Evolutionary conservation across 768 basidiomycete genomes (phyloP).

Genomic region (Vararia minispora): DNA sequence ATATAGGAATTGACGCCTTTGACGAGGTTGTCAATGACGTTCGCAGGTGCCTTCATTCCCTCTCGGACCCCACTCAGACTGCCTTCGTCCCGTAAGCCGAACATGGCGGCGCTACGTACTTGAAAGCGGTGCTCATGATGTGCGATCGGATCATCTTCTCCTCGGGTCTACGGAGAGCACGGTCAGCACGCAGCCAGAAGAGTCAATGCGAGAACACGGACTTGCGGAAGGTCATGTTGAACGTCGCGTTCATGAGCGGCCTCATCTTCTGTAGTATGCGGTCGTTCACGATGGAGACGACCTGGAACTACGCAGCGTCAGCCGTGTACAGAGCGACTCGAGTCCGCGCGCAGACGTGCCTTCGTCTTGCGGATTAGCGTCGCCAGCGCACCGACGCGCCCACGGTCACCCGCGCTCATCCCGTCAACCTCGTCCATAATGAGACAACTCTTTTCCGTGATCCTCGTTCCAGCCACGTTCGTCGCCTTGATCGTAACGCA

Average conservation of each 20-base stretch:
- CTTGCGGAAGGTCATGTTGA: constrained; percentile 68
- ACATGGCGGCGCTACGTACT: constrained; percentile 36
- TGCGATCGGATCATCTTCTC: constrained; percentile 71
- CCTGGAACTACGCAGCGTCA: constrained; percentile 56
- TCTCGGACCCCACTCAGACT: constrained; percentile 30
- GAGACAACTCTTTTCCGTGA: constrained; percentile 74
- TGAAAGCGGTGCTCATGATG: constrained; percentile 79
- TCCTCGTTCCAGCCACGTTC: constrained; percentile 57
- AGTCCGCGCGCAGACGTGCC: constrained; percentile 26
- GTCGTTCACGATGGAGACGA: constrained; percentile 97
- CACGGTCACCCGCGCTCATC: constrained; percentile 96
- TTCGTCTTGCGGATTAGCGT: constrained; percentile 88
- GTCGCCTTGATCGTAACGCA: constrained; percentile 28
- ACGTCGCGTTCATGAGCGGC: constrained; percentile 66
- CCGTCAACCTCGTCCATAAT: constrained; percentile 99
- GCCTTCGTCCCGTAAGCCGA: background rate
- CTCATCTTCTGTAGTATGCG: constrained; percentile 80
- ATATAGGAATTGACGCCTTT: constrained; percentile 89
- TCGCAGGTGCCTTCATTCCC: constrained; percentile 83
- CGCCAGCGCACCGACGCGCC: constrained; percentile 90
- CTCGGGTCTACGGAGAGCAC: constrained; percentile 80
- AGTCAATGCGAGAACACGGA: too few species aligned
- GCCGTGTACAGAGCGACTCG: background rate
- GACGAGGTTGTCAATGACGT: constrained; percentile 89
- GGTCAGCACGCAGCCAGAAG: too few species aligned